Evolutionary conservation across 495 filamentous ascomycete genomes (phyloP).

Genomic region (Penicillium riverlandense): DNA sequence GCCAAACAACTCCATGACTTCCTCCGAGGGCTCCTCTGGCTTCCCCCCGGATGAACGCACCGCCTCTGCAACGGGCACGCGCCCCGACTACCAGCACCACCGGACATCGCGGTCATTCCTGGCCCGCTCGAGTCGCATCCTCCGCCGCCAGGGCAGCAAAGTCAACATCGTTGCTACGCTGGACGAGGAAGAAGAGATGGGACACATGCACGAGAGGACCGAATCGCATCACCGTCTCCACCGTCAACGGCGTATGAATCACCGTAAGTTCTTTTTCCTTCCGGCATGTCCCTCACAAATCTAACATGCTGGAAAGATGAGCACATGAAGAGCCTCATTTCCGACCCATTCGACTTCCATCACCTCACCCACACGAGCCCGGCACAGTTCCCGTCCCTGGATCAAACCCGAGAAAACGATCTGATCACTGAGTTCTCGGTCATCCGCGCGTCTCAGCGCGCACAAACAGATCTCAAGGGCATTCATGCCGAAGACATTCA

Average conservation of each 20-base stretch:
- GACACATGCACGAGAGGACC: slow-evolving; percentile 26
- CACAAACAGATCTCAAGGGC: slow-evolving; percentile 51
- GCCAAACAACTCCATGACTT: slow-evolving; percentile 34
- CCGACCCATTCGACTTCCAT: slow-evolving; percentile 81
- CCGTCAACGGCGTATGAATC: slow-evolving; percentile 21
- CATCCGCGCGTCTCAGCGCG: slow-evolving; percentile 59
- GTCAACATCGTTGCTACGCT: slow-evolving; percentile 41
- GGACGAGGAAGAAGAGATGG: slow-evolving; percentile 38
- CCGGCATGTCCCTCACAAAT: no score
- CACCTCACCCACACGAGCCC: slow-evolving; percentile 73
- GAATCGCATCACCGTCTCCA: slow-evolving; percentile 30
- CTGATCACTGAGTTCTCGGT: slow-evolving; percentile 61
- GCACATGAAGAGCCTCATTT: slow-evolving; percentile 53
- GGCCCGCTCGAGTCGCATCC: slow-evolving; percentile 43
- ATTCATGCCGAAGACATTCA: slow-evolving; percentile 59
- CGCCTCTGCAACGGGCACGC: slow-evolving; percentile 19
- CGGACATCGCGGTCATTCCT: slow-evolving; percentile 37
- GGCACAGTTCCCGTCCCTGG: slow-evolving; percentile 52
- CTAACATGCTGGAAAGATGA: slow-evolving; percentile 14
- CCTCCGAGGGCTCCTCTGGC: slow-evolving; percentile 21
- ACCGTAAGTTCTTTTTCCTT: slow-evolving; percentile 21
- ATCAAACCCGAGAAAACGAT: slow-evolving; percentile 50
- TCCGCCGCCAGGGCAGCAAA: slow-evolving; percentile 46
- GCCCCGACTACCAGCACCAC: slow-evolving; percentile 19
- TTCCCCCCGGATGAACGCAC: slow-evolving; percentile 27